phyloP scores from a whole-genome alignment of 768 basidiomycete species.

The Panus rudis region DNA sequence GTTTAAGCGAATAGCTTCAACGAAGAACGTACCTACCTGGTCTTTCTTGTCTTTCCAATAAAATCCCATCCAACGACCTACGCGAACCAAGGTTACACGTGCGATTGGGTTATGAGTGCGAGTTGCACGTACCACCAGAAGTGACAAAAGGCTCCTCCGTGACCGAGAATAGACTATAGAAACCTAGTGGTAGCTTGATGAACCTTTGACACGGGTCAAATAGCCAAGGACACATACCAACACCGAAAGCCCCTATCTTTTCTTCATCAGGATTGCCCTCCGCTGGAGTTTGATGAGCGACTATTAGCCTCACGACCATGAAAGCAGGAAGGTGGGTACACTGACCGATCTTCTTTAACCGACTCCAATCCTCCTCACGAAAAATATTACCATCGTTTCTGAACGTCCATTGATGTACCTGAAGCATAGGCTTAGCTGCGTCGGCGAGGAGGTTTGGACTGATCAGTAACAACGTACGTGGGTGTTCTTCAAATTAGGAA shows the following conservation, averaged over 20 bases:
- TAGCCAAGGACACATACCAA: conserved; percentile 38
- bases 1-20: neutral
- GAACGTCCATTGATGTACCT: conserved; percentile 82
- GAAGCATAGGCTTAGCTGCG: neutral
- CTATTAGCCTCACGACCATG: neutral
- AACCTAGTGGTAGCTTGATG: conserved; percentile 36
- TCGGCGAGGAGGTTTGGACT: neutral
- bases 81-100: conserved; percentile 15
- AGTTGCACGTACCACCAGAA: conserved; percentile 52
- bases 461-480: conserved; percentile 33
- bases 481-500: conserved; percentile 63
- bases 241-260: conserved; percentile 93
- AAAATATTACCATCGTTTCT: conserved; percentile 85
- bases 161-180: conserved; percentile 77
- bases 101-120: conserved; percentile 18
- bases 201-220: neutral
- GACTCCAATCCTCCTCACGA: conserved; percentile 78
- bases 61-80: conserved; percentile 90
- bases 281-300: conserved; percentile 39
- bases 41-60: conserved; percentile 94
- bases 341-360: conserved; percentile 82
- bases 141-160: conserved; percentile 80
- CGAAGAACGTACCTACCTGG: conserved; percentile 40
- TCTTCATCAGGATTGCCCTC: conserved; percentile 92
- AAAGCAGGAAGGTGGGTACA: neutral